A percentile compares a stretch with the other conserved stretches of the same genome.
These are phyloP conservation scores for Amaranthus palmeri DNA, from an alignment of 148 eudicot species.

Conservation along the genomic window DNA sequence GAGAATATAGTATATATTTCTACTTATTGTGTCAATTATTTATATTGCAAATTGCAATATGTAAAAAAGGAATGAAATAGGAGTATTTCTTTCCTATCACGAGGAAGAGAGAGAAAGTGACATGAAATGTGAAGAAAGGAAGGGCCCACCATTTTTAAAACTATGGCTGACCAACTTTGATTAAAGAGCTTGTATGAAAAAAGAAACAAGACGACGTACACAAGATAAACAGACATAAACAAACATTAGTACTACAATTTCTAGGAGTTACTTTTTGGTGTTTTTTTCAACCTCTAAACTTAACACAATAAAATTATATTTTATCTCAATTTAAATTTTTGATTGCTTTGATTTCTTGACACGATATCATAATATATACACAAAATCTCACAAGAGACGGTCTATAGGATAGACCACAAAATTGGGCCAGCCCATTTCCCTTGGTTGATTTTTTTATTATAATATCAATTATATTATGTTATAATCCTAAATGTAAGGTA, in stretches of 20 bases:
- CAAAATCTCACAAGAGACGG: no score
- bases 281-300: not conserved
- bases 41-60: no score
- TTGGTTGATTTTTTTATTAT: no score
- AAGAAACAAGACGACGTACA: not conserved
- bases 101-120: constrained; percentile 16
- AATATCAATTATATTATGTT: no score
- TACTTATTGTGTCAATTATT: no score
- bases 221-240: constrained; percentile 18
- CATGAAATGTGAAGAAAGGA: not conserved
- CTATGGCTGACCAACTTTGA: constrained; percentile 19
- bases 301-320: not conserved
- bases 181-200: not conserved
- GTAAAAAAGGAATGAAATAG: no score
- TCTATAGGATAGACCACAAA: no score
- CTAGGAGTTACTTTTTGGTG: not conserved
- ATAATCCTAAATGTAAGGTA: no score
- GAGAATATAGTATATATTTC: no score
- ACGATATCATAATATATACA: no score
- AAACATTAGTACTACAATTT: constrained; percentile 22
- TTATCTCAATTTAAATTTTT: not conserved
- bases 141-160: constrained; percentile 17
- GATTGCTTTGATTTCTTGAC: no score
- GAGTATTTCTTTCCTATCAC: constrained; percentile 20
- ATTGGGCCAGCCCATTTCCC: no score